Conservation (phyloP, 2,329 filamentous ascomycete genomes). For the Neodidymelliopsis sp. region DNA sequence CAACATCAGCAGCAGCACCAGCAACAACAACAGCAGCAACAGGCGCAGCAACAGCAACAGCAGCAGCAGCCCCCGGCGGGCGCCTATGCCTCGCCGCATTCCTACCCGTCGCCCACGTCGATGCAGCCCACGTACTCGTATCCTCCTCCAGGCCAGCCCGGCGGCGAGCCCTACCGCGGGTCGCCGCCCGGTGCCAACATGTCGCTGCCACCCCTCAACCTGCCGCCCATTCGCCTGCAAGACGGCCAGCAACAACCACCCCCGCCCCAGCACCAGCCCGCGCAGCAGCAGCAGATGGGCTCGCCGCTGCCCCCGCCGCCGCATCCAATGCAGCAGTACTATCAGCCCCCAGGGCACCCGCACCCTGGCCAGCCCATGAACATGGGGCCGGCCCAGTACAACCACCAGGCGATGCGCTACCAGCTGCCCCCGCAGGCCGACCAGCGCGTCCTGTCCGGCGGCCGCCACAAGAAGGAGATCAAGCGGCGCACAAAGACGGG, state of each 20-base stretch:
- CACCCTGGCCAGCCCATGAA: conserved; percentile 59
- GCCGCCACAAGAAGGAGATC: conserved; percentile 75
- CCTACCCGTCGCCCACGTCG: conserved; percentile 58
- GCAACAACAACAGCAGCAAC: conserved; percentile 27
- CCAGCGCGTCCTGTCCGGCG: conserved; percentile 65
- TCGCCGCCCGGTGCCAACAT: conserved; percentile 55
- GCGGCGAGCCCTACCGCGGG: conserved; percentile 55
- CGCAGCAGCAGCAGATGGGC: conserved; percentile 55
- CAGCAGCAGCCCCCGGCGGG: conserved; percentile 26
- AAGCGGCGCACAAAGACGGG: conserved; percentile 78
- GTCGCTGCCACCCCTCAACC: conserved; percentile 55
- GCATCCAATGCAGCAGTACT: conserved; percentile 61
- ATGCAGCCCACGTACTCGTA: conserved; percentile 59
- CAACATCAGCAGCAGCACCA: conserved; percentile 29
- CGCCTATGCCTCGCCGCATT: conserved; percentile 57
- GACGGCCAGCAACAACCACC: conserved; percentile 52
- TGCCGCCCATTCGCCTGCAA: conserved; percentile 60
- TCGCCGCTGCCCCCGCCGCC: conserved; percentile 63
- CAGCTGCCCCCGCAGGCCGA: conserved; percentile 60
- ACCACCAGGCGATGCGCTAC: conserved; percentile 60
- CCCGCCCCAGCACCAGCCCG: conserved; percentile 44
- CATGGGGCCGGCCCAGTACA: conserved; percentile 56
- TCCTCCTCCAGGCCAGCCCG: conserved; percentile 50
- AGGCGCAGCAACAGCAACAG: conserved; percentile 24
- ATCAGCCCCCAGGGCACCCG: conserved; percentile 52